These are phyloP conservation scores for Chrysoporthe cubensis DNA, from an alignment of 2,329 filamentous ascomycete species.

Conservation along the genomic window DNA sequence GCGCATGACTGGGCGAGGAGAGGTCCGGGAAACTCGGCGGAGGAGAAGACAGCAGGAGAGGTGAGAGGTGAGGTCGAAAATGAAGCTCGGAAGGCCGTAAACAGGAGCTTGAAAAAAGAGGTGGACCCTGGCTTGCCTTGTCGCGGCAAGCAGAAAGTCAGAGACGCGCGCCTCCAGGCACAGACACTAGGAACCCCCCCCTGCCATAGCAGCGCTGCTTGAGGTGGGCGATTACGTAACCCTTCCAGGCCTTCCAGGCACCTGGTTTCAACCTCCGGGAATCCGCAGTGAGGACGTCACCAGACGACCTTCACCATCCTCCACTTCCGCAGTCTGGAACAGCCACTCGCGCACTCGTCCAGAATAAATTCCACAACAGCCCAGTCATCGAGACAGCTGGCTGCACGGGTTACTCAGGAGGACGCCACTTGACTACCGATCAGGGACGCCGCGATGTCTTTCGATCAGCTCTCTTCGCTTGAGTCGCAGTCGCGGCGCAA, in stretches of 20 bases:
- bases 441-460: constrained; percentile 70
- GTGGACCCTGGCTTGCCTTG: constrained; percentile 4
- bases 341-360: not conserved
- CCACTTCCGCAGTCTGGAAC: not conserved
- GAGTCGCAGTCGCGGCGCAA: constrained; percentile 67
- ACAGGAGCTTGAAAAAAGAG: constrained; percentile 28
- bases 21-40: not conserved
- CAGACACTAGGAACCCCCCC: not conserved
- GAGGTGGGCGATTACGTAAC: constrained; percentile 18
- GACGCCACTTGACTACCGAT: not conserved
- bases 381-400: not conserved
- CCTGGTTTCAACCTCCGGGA: constrained; percentile 5
- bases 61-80: not conserved
- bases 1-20: constrained; percentile 47
- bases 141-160: constrained; percentile 3
- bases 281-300: constrained; percentile 23
- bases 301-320: constrained; percentile 12
- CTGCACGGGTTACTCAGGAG: not conserved
- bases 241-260: not conserved
- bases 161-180: constrained; percentile 3
- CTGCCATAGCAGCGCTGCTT: not conserved
- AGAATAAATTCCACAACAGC: not conserved
- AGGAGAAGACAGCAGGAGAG: not conserved
- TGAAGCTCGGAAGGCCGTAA: constrained; percentile 22
- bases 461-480: constrained; percentile 81